Evolutionary conservation across 495 filamentous ascomycete genomes (phyloP).

Genomic region (Aspergillus heteromorphus): DNA sequence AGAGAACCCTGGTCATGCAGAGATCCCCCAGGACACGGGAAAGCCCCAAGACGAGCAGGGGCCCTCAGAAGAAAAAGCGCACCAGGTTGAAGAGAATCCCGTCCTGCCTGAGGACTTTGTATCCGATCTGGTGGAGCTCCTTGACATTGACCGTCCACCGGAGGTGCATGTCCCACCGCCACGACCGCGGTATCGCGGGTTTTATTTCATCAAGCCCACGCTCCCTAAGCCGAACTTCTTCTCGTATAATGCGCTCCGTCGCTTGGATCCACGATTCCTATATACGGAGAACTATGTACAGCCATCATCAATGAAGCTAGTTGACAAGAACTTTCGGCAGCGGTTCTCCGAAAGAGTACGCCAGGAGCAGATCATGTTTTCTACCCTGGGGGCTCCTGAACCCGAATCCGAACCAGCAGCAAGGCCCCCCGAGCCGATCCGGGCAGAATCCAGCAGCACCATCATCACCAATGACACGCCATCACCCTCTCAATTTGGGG

Average conservation of each 20-base stretch:
- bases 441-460: background rate
- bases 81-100: background rate
- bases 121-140: slow-evolving; percentile 6
- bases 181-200: background rate
- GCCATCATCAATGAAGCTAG: slow-evolving; percentile 18
- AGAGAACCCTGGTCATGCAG: too few relatives aligned
- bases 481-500: slow-evolving; percentile 4
- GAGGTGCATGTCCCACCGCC: background rate
- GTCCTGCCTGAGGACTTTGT: slow-evolving; percentile 8
- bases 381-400: slow-evolving; percentile 2
- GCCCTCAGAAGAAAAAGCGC: background rate
- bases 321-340: slow-evolving; percentile 26
- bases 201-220: background rate
- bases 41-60: background rate
- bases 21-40: background rate
- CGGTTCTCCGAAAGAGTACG: slow-evolving; percentile 22
- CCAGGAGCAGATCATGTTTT: slow-evolving; percentile 10
- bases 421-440: background rate
- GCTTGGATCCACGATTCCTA: slow-evolving; percentile 13
- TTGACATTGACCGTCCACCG: slow-evolving; percentile 4
- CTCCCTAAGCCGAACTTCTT: slow-evolving; percentile 9
- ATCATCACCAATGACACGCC: slow-evolving; percentile 1
- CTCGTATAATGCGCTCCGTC: slow-evolving; percentile 8
- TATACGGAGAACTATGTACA: slow-evolving; percentile 19
- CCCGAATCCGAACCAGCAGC: background rate